These are phyloP conservation scores for Botrytis deweyae DNA, from an alignment of 2,329 filamentous ascomycete genomes.

Conservation along the genomic window DNA sequence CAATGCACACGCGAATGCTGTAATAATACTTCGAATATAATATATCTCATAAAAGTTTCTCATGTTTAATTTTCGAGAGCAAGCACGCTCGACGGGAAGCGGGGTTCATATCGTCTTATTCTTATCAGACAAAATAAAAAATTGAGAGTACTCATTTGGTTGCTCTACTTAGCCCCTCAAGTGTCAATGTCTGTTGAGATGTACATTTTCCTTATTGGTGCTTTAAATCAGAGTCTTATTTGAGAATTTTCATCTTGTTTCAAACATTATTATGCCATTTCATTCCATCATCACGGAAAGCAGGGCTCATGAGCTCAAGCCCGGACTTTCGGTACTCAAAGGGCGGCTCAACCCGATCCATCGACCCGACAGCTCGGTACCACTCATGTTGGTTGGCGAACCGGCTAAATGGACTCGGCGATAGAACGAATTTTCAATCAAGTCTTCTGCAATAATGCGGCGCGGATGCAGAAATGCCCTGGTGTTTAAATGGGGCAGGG, in stretches of 20 bases:
- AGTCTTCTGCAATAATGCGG: not conserved
- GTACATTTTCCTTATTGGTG: not conserved
- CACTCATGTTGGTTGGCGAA: not conserved
- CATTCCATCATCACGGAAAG: not conserved
- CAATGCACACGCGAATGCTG: slow-evolving; percentile 13
- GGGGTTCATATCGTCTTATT: not conserved
- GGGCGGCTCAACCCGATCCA: not conserved
- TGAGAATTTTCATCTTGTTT: not conserved
- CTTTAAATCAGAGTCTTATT: not conserved
- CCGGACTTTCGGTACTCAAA: not conserved
- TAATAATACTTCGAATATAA: slow-evolving; percentile 15
- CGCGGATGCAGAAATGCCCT: not conserved
- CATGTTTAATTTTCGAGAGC: not conserved
- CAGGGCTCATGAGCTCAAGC: not conserved
- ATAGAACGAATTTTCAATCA: not conserved
- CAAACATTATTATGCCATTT: not conserved
- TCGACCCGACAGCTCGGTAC: slow-evolving; percentile 5
- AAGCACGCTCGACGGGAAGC: not conserved
- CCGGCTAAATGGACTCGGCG: not conserved
- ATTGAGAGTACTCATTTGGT: not conserved
- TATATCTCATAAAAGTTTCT: not conserved
- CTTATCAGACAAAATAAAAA: not conserved
- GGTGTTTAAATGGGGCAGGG: not conserved
- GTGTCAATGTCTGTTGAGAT: not conserved
- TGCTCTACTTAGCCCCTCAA: not conserved